A percentile compares a stretch with the other conserved stretches of the same genome.
Conservation (phyloP, 2,329 filamentous ascomycete genomes). For the Scedosporium aurantiacum region DNA sequence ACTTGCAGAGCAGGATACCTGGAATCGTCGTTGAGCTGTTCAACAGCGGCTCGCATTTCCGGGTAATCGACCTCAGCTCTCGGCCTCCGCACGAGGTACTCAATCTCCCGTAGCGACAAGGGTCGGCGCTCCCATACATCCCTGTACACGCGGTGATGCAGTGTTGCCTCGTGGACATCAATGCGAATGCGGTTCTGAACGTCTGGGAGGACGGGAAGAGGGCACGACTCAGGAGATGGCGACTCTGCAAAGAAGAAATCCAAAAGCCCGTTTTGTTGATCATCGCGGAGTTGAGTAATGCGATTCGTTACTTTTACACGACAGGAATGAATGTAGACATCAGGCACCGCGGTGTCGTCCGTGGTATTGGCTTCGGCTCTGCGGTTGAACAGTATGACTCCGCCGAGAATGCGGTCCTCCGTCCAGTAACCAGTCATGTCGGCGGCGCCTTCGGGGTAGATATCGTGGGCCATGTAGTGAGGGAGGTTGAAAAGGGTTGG, state of each 20-base stretch:
- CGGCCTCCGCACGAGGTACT: background rate
- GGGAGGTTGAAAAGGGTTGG: constrained; percentile 18
- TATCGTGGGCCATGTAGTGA: constrained; percentile 15
- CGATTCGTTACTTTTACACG: constrained; percentile 12
- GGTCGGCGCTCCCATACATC: background rate
- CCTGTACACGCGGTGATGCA: background rate
- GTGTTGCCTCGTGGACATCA: background rate
- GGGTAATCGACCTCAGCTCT: background rate
- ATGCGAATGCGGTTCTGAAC: background rate
- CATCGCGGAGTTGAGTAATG: constrained; percentile 12
- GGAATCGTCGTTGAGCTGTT: background rate
- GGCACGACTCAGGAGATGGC: background rate
- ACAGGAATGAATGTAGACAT: constrained; percentile 15
- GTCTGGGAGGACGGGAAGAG: background rate
- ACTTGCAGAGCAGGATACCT: too few species aligned
- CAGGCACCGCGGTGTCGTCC: background rate
- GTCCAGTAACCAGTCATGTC: constrained; percentile 17
- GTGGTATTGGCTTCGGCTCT: background rate
- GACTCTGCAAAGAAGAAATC: background rate
- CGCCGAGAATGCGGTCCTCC: constrained; percentile 17
- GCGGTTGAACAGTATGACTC: constrained; percentile 19
- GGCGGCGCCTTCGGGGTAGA: constrained; percentile 14
- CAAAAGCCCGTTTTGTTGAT: background rate
- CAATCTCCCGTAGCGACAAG: background rate
- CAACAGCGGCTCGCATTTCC: background rate